Conservation (phyloP, 148 eudicot species). For the Cornus kousa region DNA sequence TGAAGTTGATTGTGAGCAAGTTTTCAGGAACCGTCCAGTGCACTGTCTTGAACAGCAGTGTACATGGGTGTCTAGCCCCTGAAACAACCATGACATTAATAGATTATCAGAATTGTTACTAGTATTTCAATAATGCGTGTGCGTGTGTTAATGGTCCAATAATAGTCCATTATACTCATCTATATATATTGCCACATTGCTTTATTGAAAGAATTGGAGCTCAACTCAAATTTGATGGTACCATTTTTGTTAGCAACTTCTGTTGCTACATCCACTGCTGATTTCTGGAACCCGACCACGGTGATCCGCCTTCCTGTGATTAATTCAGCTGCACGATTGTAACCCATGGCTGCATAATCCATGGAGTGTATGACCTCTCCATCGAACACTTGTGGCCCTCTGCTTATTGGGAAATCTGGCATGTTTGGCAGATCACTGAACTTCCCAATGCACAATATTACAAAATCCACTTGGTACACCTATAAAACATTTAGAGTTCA, state of each 20-base stretch:
- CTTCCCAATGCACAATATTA: constrained; percentile 29
- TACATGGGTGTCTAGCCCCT: constrained; percentile 21
- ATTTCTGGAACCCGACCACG: constrained; percentile 37
- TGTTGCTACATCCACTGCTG: constrained; percentile 32
- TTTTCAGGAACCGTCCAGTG: constrained; percentile 33
- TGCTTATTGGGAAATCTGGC: constrained; percentile 17
- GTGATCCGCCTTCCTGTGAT: constrained; percentile 12
- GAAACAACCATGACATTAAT: neutral
- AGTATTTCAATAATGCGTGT: too few relatives aligned
- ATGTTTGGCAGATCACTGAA: constrained; percentile 27
- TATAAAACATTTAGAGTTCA: neutral
- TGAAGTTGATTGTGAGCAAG: constrained; percentile 15
- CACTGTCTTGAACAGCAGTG: constrained; percentile 24
- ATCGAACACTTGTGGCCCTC: constrained; percentile 24
- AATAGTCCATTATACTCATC: too few relatives aligned
- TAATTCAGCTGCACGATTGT: constrained; percentile 9
- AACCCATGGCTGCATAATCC: constrained; percentile 27
- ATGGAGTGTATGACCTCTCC: constrained; percentile 34
- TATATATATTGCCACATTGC: too few relatives aligned
- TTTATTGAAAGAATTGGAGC: too few relatives aligned
- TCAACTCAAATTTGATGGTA: neutral
- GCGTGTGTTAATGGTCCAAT: too few relatives aligned
- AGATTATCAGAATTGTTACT: too few relatives aligned
- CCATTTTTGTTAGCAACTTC: constrained; percentile 28
- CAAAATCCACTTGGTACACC: constrained; percentile 30